These are phyloP conservation scores for Alternaria incomplexa DNA, from an alignment of 2,329 filamentous ascomycete genomes.

Conservation along the genomic window DNA sequence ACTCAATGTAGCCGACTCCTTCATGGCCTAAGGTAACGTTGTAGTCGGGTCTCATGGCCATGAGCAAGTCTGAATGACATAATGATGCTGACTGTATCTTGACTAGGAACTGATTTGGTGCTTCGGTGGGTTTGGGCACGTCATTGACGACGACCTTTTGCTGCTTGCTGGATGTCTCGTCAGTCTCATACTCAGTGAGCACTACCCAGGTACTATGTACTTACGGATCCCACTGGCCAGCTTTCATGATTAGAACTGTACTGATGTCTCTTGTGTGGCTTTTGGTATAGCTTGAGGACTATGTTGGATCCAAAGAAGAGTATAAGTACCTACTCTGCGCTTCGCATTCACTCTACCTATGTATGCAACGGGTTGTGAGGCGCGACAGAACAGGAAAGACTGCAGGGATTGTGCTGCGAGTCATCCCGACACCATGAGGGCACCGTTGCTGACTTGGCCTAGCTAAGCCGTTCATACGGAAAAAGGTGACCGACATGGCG, in stretches of 20 bases:
- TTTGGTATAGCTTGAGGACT: not conserved
- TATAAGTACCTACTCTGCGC: not conserved
- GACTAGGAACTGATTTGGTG: conserved; percentile 35
- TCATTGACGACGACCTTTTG: conserved; percentile 42
- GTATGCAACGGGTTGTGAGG: not conserved
- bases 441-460: not conserved
- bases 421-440: not conserved
- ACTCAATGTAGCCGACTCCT: conserved; percentile 53
- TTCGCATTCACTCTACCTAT: not conserved
- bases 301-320: not conserved
- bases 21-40: conserved; percentile 54
- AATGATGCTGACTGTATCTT: conserved; percentile 41
- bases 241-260: not conserved
- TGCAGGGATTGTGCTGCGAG: not conserved
- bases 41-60: conserved; percentile 32
- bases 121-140: conserved; percentile 29
- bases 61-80: conserved; percentile 40
- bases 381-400: conserved; percentile 2
- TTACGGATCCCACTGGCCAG: conserved; percentile 13
- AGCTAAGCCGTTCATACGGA: not conserved
- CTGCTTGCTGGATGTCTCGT: conserved; percentile 14
- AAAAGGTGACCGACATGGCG: not conserved
- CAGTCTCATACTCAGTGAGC: not conserved
- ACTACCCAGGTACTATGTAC: not conserved
- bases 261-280: not conserved